Evolutionary conservation across 2,329 filamentous ascomycete genomes (phyloP).

Genomic region (Aspergillus ochraceus): DNA sequence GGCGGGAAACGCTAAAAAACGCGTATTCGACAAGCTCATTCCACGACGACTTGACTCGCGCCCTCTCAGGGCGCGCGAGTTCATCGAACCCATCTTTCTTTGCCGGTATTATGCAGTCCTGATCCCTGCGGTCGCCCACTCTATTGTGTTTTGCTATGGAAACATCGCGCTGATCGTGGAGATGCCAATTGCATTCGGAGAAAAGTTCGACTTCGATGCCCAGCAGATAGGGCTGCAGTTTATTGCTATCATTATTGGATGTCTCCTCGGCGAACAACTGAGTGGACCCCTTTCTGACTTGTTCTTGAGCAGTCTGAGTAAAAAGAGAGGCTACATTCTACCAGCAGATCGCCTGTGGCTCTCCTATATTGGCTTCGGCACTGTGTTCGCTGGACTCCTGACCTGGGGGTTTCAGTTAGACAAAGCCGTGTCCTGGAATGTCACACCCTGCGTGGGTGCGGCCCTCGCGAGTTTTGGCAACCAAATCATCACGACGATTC

Average conservation of each 20-base stretch:
- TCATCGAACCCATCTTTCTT: slow-evolving; percentile 50
- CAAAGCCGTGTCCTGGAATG: slow-evolving; percentile 52
- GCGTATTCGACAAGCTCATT: slow-evolving; percentile 38
- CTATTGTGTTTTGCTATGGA: slow-evolving; percentile 57
- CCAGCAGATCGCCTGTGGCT: slow-evolving; percentile 59
- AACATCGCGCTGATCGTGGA: slow-evolving; percentile 57
- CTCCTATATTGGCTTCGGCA: slow-evolving; percentile 53
- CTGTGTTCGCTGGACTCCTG: slow-evolving; percentile 54
- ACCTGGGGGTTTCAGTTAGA: slow-evolving; percentile 56
- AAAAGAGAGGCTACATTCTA: slow-evolving; percentile 30
- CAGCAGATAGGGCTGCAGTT: slow-evolving; percentile 61
- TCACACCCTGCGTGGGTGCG: slow-evolving; percentile 57
- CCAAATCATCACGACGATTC: slow-evolving; percentile 61
- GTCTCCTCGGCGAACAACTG: slow-evolving; percentile 59
- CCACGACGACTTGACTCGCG: slow-evolving; percentile 49
- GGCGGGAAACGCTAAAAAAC: slow-evolving; percentile 24
- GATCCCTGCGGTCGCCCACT: slow-evolving; percentile 53
- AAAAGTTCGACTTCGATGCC: slow-evolving; percentile 56
- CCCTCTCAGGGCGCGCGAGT: slow-evolving; percentile 47
- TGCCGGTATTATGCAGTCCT: slow-evolving; percentile 46
- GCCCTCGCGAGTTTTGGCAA: slow-evolving; percentile 57
- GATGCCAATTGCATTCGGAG: slow-evolving; percentile 57
- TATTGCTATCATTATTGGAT: slow-evolving; percentile 57
- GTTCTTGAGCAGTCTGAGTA: slow-evolving; percentile 47
- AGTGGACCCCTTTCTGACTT: slow-evolving; percentile 55